Evolutionary conservation across 176 grass and related monocot genomes (phyloP).

Genomic region (Triticum turgidum): DNA sequence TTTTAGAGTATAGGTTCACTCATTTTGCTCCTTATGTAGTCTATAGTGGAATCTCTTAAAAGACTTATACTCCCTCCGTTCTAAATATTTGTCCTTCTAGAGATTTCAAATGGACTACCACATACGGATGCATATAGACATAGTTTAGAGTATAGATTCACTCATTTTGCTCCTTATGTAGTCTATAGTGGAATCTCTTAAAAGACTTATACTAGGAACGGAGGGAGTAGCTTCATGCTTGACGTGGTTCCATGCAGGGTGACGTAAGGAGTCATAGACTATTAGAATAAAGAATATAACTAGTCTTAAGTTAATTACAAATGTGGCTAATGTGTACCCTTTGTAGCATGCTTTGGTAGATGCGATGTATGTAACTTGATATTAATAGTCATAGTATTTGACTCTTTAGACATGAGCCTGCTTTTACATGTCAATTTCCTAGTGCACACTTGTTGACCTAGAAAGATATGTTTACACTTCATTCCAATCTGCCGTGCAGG

Average conservation of each 20-base stretch:
- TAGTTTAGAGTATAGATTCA: too few species aligned
- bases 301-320: background rate
- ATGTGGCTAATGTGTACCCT: background rate
- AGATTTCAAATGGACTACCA: too few species aligned
- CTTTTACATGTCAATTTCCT: constrained; percentile 10
- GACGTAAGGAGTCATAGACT: background rate
- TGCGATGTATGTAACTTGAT: background rate
- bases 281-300: background rate
- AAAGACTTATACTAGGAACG: too few species aligned
- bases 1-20: too few species aligned
- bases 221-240: background rate
- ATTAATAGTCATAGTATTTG: background rate
- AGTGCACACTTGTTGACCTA: background rate
- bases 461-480: constrained; percentile 20
- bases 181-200: too few species aligned
- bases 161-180: too few species aligned
- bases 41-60: too few species aligned
- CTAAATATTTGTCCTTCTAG: too few species aligned
- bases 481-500: constrained; percentile 43
- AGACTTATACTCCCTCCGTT: too few species aligned
- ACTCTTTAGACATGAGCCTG: background rate
- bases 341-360: background rate
- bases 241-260: background rate
- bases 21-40: too few species aligned
- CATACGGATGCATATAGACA: too few species aligned